Percentiles rank a stretch among this genome's conserved stretches.
phyloP scores from a whole-genome alignment of 805 yeast genomes.

The Barnettozyma salicaria region DNA sequence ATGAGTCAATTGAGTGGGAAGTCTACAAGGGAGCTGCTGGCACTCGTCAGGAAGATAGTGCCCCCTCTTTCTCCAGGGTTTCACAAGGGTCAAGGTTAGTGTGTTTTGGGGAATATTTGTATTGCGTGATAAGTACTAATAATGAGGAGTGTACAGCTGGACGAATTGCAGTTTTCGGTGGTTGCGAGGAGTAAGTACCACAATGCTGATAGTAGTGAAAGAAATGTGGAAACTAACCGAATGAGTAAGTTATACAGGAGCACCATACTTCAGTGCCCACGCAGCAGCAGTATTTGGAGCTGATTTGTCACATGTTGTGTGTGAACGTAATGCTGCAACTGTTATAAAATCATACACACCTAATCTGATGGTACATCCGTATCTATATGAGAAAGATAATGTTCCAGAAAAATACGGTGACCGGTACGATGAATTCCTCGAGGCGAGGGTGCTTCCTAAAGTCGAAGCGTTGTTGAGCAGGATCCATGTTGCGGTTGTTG shows the following conservation, averaged over 20 bases:
- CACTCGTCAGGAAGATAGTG: constrained; percentile 47
- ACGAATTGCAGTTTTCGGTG: constrained; percentile 81
- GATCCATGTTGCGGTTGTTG: constrained; percentile 78
- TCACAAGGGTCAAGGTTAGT: constrained; percentile 77
- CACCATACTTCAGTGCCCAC: constrained; percentile 86
- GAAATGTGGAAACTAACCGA: constrained; percentile 8
- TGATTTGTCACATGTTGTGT: constrained; percentile 85
- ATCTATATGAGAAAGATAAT: constrained; percentile 44
- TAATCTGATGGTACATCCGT: constrained; percentile 94
- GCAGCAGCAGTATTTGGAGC: constrained; percentile 82
- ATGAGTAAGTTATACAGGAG: constrained; percentile 69
- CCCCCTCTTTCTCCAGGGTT: constrained; percentile 71
- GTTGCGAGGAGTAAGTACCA: constrained; percentile 76
- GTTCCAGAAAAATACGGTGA: constrained; percentile 14
- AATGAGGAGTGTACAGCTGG: too few species aligned
- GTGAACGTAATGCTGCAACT: constrained; percentile 71
- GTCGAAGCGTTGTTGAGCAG: constrained; percentile 51
- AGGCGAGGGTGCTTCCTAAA: constrained; percentile 46
- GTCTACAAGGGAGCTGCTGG: constrained; percentile 35
- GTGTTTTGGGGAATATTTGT: too few species aligned
- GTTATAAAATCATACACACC: constrained; percentile 87
- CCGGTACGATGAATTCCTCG: constrained; percentile 28
- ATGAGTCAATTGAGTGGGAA: constrained; percentile 15
- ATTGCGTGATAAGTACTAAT: too few species aligned
- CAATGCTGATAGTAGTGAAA: not conserved